Evolutionary conservation across 805 yeast species (phyloP).

Genomic region (Starmerella tilneyi): DNA sequence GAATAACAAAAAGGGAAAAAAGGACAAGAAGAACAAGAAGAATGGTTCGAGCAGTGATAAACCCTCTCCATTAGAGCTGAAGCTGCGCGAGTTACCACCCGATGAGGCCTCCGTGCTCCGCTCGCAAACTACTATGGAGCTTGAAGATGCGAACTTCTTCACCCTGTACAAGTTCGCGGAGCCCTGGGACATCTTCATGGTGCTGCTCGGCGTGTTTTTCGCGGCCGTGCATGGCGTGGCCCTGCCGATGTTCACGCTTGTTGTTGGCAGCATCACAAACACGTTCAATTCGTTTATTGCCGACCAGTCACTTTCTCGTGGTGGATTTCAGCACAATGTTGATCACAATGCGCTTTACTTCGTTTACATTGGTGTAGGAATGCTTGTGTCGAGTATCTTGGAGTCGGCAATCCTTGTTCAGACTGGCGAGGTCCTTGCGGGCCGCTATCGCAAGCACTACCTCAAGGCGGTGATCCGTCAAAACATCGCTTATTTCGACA

Average conservation of each 20-base stretch:
- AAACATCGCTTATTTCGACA: conserved; percentile 36
- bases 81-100: conserved; percentile 24
- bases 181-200: conserved; percentile 26
- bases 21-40: conserved; percentile 1
- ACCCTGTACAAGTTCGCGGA: conserved; percentile 33
- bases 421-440: conserved; percentile 36
- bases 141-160: conserved; percentile 24
- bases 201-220: conserved; percentile 28
- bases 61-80: conserved; percentile 14
- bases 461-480: conserved; percentile 33
- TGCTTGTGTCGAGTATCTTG: conserved; percentile 28
- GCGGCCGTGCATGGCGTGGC: conserved; percentile 35
- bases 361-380: conserved; percentile 35
- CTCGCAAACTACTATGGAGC: conserved; percentile 27
- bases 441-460: conserved; percentile 34
- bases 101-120: conserved; percentile 31
- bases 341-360: conserved; percentile 34
- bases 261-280: conserved; percentile 35
- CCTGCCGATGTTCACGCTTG: conserved; percentile 35
- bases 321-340: conserved; percentile 30
- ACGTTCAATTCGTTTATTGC: conserved; percentile 31
- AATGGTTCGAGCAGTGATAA: conserved; percentile 4
- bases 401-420: conserved; percentile 33
- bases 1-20: conserved; percentile 4
- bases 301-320: conserved; percentile 20